A percentile compares a stretch with the other conserved stretches of the same genome.
phyloP scores from a whole-genome alignment of 306 rosid genomes.

The Parietaria judaica region DNA sequence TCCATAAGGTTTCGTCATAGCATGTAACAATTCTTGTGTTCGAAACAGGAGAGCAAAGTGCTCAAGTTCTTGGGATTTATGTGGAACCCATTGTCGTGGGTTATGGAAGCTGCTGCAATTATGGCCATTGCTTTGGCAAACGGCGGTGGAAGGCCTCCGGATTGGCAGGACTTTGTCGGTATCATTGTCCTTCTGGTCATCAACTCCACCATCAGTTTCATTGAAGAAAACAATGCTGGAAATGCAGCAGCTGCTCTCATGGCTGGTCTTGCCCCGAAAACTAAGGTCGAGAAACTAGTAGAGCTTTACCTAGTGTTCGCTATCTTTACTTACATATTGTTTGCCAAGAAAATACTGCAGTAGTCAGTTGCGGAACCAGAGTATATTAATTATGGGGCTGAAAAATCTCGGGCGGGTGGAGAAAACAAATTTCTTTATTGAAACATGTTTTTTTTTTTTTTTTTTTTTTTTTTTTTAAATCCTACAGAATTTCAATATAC shows the following conservation, averaged over 20 bases:
- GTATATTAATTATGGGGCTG: no score
- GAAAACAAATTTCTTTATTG: no score
- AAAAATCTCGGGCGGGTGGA: no score
- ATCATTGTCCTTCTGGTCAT: constrained; percentile 61
- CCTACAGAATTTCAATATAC: no score
- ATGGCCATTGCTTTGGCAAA: constrained; percentile 97
- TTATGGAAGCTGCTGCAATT: constrained; percentile 98
- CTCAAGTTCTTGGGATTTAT: constrained; percentile 92
- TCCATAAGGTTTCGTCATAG: neutral
- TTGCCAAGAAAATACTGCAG: neutral
- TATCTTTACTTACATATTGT: constrained; percentile 13
- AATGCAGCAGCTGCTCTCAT: constrained; percentile 99
- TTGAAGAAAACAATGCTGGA: constrained; percentile 95
- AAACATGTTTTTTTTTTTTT: no score
- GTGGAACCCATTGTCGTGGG: constrained; percentile 99
- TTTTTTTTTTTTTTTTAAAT: no score
- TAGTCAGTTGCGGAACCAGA: no score
- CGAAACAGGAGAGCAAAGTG: constrained; percentile 72
- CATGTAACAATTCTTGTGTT: constrained; percentile 12
- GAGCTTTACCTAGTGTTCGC: constrained; percentile 3
- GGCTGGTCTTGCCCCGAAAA: constrained; percentile 99
- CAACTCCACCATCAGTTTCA: constrained; percentile 92
- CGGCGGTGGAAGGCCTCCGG: constrained; percentile 80
- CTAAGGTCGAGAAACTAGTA: constrained; percentile 50
- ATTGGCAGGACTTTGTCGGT: constrained; percentile 98